Evolutionary conservation across 2,329 filamentous ascomycete genomes (phyloP).

Genomic region (Penicillium sp.): DNA sequence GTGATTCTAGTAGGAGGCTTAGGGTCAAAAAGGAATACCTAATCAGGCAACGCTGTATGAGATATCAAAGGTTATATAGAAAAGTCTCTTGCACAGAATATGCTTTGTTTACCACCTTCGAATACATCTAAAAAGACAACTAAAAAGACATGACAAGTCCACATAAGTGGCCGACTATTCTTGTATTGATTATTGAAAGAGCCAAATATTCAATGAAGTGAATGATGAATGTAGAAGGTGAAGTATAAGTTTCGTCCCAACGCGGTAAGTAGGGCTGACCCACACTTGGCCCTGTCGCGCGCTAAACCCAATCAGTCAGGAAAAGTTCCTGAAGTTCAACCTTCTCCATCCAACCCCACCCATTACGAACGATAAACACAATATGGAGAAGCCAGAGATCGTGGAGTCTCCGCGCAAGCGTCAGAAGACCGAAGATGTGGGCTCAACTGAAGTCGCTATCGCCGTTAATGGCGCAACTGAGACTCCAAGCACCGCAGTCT

Average conservation of each 20-base stretch:
- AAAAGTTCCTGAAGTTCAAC: slow-evolving; percentile 20
- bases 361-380: slow-evolving; percentile 6
- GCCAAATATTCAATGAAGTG: neutral
- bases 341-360: slow-evolving; percentile 8
- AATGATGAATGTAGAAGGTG: neutral
- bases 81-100: too few relatives aligned
- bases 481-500: slow-evolving; percentile 7
- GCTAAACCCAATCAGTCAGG: slow-evolving; percentile 21
- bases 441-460: slow-evolving; percentile 17
- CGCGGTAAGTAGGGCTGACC: slow-evolving; percentile 25
- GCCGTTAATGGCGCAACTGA: slow-evolving; percentile 16
- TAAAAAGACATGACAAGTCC: too few relatives aligned
- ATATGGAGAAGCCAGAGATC: slow-evolving; percentile 35
- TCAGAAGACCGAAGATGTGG: slow-evolving; percentile 31
- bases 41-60: neutral
- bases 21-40: neutral
- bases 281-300: slow-evolving; percentile 19
- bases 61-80: too few relatives aligned
- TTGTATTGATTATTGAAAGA: neutral
- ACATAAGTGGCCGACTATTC: too few relatives aligned
- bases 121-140: too few relatives aligned
- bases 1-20: neutral
- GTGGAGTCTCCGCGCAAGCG: slow-evolving; percentile 39
- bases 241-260: slow-evolving; percentile 14
- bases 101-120: too few relatives aligned